These are phyloP conservation scores for Solanum habrochaites DNA, from an alignment of 257 asterid species.

Conservation along the genomic window DNA sequence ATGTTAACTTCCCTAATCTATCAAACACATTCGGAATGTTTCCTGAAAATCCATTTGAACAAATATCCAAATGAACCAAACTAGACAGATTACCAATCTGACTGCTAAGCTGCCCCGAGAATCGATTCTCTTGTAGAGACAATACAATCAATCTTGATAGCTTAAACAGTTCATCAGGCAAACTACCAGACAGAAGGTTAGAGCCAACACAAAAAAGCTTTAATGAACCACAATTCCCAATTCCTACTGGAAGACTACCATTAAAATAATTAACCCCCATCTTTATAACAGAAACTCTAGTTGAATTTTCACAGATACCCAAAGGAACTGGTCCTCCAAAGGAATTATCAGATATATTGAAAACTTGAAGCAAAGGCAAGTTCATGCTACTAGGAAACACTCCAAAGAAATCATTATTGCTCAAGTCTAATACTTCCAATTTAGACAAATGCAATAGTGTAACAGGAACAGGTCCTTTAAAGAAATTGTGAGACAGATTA, in stretches of 20 bases:
- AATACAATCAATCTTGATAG: constrained; percentile 27
- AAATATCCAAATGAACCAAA: constrained; percentile 46
- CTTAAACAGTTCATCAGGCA: constrained; percentile 56
- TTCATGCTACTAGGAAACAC: constrained; percentile 22
- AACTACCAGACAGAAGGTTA: constrained; percentile 35
- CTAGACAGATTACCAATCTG: constrained; percentile 53
- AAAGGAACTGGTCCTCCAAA: constrained; percentile 44
- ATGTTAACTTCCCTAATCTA: constrained; percentile 21
- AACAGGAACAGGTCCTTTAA: constrained; percentile 44
- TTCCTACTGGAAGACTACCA: constrained; percentile 31
- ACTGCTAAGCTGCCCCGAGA: constrained; percentile 40
- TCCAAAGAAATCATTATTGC: constrained; percentile 40
- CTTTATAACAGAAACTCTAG: constrained; percentile 25
- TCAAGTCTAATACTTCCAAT: constrained; percentile 48
- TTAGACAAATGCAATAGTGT: constrained; percentile 40
- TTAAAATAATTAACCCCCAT: constrained; percentile 32
- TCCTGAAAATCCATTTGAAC: constrained; percentile 45
- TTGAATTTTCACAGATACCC: constrained; percentile 49
- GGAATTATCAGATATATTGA: constrained; percentile 47
- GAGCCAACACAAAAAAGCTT: constrained; percentile 36
- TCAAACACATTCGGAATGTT: constrained; percentile 49
- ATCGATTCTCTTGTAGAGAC: constrained; percentile 38
- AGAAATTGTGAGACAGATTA: constrained; percentile 47
- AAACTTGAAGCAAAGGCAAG: constrained; percentile 38
- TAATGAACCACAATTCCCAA: constrained; percentile 45